Percentiles rank a stretch among this genome's conserved stretches.
phyloP scores from a whole-genome alignment of 2,329 filamentous ascomycete genomes.

The Penicillium oxalicum region DNA sequence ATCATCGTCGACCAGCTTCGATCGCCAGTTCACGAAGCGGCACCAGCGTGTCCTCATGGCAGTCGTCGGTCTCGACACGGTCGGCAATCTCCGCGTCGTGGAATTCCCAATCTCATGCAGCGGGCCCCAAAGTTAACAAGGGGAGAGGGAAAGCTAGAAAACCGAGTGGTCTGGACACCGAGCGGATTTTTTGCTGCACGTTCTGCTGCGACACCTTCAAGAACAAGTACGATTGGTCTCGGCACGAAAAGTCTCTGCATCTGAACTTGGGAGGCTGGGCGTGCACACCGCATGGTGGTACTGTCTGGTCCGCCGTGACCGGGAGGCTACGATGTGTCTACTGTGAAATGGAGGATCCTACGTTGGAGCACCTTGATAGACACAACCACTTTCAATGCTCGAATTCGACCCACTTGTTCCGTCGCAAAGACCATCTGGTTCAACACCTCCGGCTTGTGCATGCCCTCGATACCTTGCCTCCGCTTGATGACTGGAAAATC shows the following conservation, averaged over 20 bases:
- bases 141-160: neutral
- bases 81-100: neutral
- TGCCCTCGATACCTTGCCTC: conserved; percentile 30
- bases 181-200: conserved; percentile 16
- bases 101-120: neutral
- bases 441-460: conserved; percentile 51
- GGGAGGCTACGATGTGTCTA: conserved; percentile 39
- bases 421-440: conserved; percentile 50
- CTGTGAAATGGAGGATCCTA: conserved; percentile 44
- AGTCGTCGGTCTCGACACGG: neutral
- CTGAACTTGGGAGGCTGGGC: conserved; percentile 18
- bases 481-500: conserved; percentile 16
- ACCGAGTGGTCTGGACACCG: neutral
- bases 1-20: conserved; percentile 7
- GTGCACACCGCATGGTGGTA: conserved; percentile 15
- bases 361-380: conserved; percentile 41
- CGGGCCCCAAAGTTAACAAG: neutral
- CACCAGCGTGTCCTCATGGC: conserved; percentile 2
- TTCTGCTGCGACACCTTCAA: conserved; percentile 24
- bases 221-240: conserved; percentile 21
- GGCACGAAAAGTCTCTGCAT: conserved; percentile 23
- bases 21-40: neutral
- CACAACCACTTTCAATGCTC: conserved; percentile 46
- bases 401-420: conserved; percentile 45
- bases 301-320: conserved; percentile 3